A percentile compares a stretch with the other conserved stretches of the same genome.
Evolutionary conservation across 805 yeast genomes (phyloP).

Genomic region (Metschnikowia peoriensis): DNA sequence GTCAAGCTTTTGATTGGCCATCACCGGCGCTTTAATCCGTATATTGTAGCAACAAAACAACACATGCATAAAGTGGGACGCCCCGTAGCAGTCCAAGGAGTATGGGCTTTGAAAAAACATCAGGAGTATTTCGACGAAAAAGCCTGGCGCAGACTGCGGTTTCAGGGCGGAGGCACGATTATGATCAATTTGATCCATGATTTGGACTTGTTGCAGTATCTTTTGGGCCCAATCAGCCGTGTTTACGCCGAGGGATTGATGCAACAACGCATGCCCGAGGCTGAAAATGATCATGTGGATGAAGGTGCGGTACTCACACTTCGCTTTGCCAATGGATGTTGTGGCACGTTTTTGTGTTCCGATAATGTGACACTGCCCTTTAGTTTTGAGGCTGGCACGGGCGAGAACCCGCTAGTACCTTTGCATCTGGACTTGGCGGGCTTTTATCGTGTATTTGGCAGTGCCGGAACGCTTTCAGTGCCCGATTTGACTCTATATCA

Average conservation of each 20-base stretch:
- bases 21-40: slow-evolving; percentile 44
- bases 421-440: slow-evolving; percentile 29
- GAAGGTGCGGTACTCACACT: slow-evolving; percentile 43
- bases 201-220: slow-evolving; percentile 39
- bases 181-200: slow-evolving; percentile 43
- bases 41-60: slow-evolving; percentile 37
- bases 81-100: slow-evolving; percentile 39
- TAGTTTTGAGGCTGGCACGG: slow-evolving; percentile 42
- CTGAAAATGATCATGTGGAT: slow-evolving; percentile 28
- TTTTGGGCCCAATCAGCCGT: slow-evolving; percentile 38
- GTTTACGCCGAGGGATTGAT: slow-evolving; percentile 39
- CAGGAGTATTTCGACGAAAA: slow-evolving; percentile 33
- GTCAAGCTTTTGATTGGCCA: slow-evolving; percentile 41
- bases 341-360: slow-evolving; percentile 42
- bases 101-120: slow-evolving; percentile 40
- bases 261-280: slow-evolving; percentile 26
- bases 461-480: slow-evolving; percentile 37
- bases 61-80: slow-evolving; percentile 30
- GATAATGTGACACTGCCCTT: slow-evolving; percentile 43
- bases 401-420: slow-evolving; percentile 44
- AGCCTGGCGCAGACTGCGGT: slow-evolving; percentile 38
- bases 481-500: slow-evolving; percentile 42
- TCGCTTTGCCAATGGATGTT: slow-evolving; percentile 35
- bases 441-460: slow-evolving; percentile 39
- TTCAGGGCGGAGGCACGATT: slow-evolving; percentile 40